Conservation (phyloP, 2,329 filamentous ascomycete species). For the Gaeumannomyces sp. region DNA sequence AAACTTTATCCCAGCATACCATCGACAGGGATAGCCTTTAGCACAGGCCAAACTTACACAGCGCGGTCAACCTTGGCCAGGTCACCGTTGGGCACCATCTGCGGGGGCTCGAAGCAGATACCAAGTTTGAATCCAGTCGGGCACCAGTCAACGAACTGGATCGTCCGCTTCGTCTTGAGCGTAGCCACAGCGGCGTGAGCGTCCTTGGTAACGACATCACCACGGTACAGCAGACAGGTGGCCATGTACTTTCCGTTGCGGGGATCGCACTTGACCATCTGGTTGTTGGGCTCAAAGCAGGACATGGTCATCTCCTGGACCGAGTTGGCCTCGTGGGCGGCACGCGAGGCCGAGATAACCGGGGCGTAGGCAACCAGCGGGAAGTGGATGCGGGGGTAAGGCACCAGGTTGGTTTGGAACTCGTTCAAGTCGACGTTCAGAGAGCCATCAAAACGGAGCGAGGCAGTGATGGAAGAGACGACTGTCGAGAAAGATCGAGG, state of each 20-base stretch:
- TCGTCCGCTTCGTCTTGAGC: conserved; percentile 64
- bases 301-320: conserved; percentile 50
- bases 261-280: conserved; percentile 71
- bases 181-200: conserved; percentile 60
- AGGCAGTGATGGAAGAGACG: conserved; percentile 68
- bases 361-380: conserved; percentile 68
- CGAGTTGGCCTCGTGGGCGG: conserved; percentile 83
- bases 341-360: conserved; percentile 67
- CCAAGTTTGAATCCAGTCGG: conserved; percentile 71
- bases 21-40: no score
- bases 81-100: conserved; percentile 55
- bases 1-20: no score
- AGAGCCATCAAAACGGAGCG: conserved; percentile 64
- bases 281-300: conserved; percentile 74
- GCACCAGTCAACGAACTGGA: conserved; percentile 72
- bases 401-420: conserved; percentile 72
- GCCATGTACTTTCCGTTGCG: conserved; percentile 75
- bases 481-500: conserved; percentile 28
- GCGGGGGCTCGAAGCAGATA: conserved; percentile 67
- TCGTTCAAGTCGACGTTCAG: conserved; percentile 71
- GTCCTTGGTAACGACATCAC: conserved; percentile 65
- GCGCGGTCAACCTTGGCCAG: conserved; percentile 56
- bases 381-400: conserved; percentile 69
- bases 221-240: conserved; percentile 64
- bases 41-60: conserved; percentile 27